Conservation (phyloP, 768 basidiomycete species). For the Kwoniella newhampshirensis region DNA sequence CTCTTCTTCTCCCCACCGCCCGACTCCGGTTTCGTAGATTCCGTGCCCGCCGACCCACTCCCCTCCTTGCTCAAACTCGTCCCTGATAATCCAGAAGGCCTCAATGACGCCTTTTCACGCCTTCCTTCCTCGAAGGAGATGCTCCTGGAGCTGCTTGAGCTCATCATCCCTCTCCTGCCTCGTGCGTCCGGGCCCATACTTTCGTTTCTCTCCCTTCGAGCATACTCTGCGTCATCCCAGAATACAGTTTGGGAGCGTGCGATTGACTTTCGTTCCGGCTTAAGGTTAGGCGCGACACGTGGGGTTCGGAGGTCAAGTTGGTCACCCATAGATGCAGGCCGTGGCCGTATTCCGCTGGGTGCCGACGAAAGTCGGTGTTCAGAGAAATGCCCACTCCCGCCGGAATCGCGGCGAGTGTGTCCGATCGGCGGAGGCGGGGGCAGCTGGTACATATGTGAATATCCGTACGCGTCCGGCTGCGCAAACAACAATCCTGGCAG, state of each 20-base stretch:
- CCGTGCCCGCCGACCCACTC: conserved; percentile 17
- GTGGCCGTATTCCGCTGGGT: conserved; percentile 15
- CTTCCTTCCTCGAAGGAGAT: conserved; percentile 25
- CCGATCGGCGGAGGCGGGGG: conserved; percentile 16
- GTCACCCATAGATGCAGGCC: conserved; percentile 27
- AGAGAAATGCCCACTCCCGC: neutral
- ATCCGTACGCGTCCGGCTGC: conserved; percentile 18
- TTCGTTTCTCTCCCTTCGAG: conserved; percentile 13
- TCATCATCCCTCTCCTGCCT: conserved; percentile 6
- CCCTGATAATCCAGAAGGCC: conserved; percentile 10
- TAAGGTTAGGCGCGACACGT: no score
- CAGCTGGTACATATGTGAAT: no score
- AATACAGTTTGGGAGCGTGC: conserved; percentile 49
- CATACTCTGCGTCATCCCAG: conserved; percentile 50
- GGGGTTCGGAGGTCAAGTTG: neutral
- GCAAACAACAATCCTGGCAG: conserved; percentile 36
- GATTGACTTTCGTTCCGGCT: conserved; percentile 11
- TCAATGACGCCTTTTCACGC: neutral
- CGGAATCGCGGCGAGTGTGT: conserved; percentile 9
- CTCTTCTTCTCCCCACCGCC: conserved; percentile 14
- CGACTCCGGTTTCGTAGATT: conserved; percentile 25
- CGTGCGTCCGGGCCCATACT: conserved; percentile 12
- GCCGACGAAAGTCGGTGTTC: conserved; percentile 6
- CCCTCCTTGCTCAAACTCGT: conserved; percentile 4
- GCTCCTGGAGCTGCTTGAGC: conserved; percentile 18